Conservation (phyloP, 306 rosid species). For the Fagus crenata region DNA sequence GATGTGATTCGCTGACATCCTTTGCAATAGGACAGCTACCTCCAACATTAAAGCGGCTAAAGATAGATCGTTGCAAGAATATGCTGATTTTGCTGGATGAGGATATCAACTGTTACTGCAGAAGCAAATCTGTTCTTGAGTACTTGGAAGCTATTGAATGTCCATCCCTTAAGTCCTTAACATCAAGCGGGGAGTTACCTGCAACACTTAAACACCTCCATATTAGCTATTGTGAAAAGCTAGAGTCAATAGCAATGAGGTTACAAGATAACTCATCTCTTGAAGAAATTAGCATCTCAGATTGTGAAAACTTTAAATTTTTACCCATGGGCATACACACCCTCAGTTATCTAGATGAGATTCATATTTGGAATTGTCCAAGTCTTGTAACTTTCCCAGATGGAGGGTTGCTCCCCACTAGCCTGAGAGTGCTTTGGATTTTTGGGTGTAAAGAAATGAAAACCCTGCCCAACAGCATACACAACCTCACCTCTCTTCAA, state of each 20-base stretch:
- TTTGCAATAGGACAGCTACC: background rate
- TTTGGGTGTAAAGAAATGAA: background rate
- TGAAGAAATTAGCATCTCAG: fast-evolving
- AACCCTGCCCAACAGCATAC: background rate
- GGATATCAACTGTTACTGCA: background rate
- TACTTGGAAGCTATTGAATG: fast-evolving
- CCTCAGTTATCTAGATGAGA: background rate
- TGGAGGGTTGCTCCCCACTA: background rate
- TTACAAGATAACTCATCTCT: background rate
- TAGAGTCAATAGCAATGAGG: slow-evolving; percentile 15
- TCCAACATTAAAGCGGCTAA: background rate
- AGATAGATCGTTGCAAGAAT: background rate
- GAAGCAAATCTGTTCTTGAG: background rate
- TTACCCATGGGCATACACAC: background rate
- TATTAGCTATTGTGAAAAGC: background rate
- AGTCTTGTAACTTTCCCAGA: background rate
- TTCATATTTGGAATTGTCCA: background rate
- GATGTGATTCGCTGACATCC: background rate
- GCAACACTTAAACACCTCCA: background rate
- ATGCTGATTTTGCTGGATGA: background rate
- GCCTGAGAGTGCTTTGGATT: background rate
- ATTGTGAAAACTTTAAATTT: background rate
- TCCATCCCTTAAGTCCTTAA: background rate
- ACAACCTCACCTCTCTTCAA: slow-evolving; percentile 16
- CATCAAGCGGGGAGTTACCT: background rate